Evolutionary conservation across 1,284 basidiomycete genomes (phyloP).

Genomic region (Bothia castanella): DNA sequence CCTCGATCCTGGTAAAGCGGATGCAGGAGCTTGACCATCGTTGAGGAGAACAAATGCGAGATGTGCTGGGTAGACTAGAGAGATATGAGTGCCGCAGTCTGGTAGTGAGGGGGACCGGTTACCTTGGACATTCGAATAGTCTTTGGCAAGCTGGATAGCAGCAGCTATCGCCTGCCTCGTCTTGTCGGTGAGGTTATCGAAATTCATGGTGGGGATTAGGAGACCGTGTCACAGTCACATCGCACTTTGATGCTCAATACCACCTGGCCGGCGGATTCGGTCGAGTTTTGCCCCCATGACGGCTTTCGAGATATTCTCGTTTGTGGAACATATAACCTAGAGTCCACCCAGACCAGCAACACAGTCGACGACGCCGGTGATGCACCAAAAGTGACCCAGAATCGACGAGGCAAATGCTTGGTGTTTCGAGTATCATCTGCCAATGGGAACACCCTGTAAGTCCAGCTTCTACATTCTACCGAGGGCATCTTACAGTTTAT

Average conservation of each 20-base stretch:
- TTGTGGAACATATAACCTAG: conserved; percentile 86
- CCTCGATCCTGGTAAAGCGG: conserved; percentile 25
- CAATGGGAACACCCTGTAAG: conserved; percentile 13
- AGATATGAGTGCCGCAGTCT: background rate
- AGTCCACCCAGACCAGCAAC: conserved; percentile 6
- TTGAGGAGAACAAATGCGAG: conserved; percentile 74
- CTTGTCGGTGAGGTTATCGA: conserved; percentile 76
- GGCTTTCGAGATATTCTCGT: conserved; percentile 63
- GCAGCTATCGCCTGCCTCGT: conserved; percentile 62
- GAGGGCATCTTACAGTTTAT: conserved; percentile 7
- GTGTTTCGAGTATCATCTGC: conserved; percentile 47
- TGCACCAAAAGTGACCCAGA: conserved; percentile 30
- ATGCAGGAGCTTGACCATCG: conserved; percentile 43
- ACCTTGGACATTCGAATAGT: conserved; percentile 79
- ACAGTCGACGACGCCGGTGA: background rate
- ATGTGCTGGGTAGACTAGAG: conserved; percentile 68
- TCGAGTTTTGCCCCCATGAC: conserved; percentile 82
- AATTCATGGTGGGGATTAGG: conserved; percentile 63
- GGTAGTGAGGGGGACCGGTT: conserved; percentile 12
- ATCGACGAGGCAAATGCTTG: conserved; percentile 63
- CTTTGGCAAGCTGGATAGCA: conserved; percentile 77
- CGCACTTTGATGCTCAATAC: conserved; percentile 60
- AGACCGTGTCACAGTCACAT: conserved; percentile 13
- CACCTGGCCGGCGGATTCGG: conserved; percentile 79
- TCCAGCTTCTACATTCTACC: background rate